Percentiles rank a stretch among this genome's conserved stretches.
Evolutionary conservation across 176 grass and related monocot genomes (phyloP).

Genomic region (Tillandsia leiboldiana): DNA sequence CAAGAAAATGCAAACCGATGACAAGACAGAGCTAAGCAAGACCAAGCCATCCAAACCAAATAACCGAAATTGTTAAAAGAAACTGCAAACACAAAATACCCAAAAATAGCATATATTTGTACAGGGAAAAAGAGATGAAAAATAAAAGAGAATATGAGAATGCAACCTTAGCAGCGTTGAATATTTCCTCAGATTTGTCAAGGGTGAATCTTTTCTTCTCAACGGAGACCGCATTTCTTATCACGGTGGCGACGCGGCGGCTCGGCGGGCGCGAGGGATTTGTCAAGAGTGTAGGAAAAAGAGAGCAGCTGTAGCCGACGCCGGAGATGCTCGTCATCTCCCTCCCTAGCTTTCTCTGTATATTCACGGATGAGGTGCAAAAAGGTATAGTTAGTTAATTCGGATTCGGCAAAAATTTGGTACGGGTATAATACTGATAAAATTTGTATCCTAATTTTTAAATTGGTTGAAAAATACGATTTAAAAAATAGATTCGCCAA

Average conservation of each 20-base stretch:
- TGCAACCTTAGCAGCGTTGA: constrained; percentile 66
- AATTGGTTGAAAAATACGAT: too few relatives aligned
- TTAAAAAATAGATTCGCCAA: too few relatives aligned
- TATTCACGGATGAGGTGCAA: background rate
- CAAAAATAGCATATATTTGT: too few relatives aligned
- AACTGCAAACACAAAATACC: too few relatives aligned
- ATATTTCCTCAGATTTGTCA: constrained; percentile 80
- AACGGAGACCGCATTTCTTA: constrained; percentile 47
- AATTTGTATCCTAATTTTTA: too few relatives aligned
- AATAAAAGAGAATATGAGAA: background rate
- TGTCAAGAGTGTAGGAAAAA: background rate
- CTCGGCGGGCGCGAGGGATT: background rate
- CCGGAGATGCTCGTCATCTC: background rate
- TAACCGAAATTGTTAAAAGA: too few relatives aligned
- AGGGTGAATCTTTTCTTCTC: constrained; percentile 52
- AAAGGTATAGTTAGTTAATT: background rate
- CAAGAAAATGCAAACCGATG: too few relatives aligned
- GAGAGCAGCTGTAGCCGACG: background rate
- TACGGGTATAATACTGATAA: too few relatives aligned
- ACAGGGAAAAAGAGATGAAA: constrained; percentile 1
- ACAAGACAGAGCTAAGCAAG: too few relatives aligned
- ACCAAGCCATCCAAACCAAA: too few relatives aligned
- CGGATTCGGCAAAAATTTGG: too few relatives aligned
- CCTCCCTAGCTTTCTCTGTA: background rate
- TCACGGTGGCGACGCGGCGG: constrained; percentile 13